phyloP scores from a whole-genome alignment of 1,139 yeast species.

The Debaryomyces robertsiae region DNA sequence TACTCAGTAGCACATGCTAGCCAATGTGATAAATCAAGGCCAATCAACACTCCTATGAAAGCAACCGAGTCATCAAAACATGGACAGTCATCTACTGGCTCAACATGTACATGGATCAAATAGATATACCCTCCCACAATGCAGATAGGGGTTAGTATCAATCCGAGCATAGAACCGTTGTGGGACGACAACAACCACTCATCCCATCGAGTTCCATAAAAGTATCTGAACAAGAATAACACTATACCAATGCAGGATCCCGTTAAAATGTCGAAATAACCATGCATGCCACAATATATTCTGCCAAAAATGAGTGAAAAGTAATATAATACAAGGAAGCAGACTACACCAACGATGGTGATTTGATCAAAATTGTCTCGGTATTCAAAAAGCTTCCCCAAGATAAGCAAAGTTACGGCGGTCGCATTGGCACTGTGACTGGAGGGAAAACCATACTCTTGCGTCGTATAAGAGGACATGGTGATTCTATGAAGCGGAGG shows the following conservation, averaged over 20 bases:
- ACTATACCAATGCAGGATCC: constrained; percentile 68
- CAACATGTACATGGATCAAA: constrained; percentile 70
- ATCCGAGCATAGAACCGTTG: constrained; percentile 26
- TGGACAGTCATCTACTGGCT: constrained; percentile 93
- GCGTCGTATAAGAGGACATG: constrained; percentile 82
- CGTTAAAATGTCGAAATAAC: constrained; percentile 69
- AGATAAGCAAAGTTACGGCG: constrained; percentile 61
- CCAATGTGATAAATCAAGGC: constrained; percentile 66
- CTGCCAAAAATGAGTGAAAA: constrained; percentile 75
- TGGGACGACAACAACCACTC: constrained; percentile 25
- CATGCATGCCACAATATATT: constrained; percentile 97
- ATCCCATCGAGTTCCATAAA: constrained; percentile 45
- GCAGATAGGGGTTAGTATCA: constrained; percentile 38
- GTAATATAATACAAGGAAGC: constrained; percentile 50
- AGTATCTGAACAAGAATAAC: constrained; percentile 45
- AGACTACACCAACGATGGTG: constrained; percentile 12
- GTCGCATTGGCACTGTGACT: constrained; percentile 94
- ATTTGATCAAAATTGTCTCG: constrained; percentile 11
- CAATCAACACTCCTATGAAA: constrained; percentile 85
- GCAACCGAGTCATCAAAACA: constrained; percentile 96
- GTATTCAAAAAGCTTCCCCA: constrained; percentile 26
- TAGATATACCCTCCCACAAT: constrained; percentile 45
- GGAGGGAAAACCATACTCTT: constrained; percentile 94
- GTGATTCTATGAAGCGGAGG: constrained; percentile 93
- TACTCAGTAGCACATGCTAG: constrained; percentile 29